A percentile compares a stretch with the other conserved stretches of the same genome.
These are phyloP conservation scores for Aspergillus candidus DNA, from an alignment of 2,329 filamentous ascomycete genomes.

Conservation along the genomic window DNA sequence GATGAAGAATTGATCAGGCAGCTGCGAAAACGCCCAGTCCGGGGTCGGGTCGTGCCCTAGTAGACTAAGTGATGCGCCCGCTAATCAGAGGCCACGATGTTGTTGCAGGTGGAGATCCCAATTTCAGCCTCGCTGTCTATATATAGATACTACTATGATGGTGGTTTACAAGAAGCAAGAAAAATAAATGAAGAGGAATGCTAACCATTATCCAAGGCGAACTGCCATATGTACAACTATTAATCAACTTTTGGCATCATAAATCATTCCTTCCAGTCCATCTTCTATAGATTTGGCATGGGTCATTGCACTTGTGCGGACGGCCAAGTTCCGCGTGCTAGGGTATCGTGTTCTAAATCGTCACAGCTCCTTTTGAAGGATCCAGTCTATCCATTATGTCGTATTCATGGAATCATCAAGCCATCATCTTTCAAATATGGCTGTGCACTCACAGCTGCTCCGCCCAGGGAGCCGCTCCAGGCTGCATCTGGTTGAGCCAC, in stretches of 20 bases:
- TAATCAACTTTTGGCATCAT: background rate
- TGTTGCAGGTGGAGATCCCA: too few relatives aligned
- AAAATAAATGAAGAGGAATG: too few relatives aligned
- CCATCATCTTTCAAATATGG: slow-evolving; percentile 5
- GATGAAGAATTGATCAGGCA: too few relatives aligned
- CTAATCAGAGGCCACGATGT: too few relatives aligned
- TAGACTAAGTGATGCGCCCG: too few relatives aligned
- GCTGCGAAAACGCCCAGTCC: too few relatives aligned
- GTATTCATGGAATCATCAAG: slow-evolving; percentile 17
- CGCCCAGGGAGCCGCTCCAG: slow-evolving; percentile 34
- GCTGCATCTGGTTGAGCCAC: slow-evolving; percentile 43
- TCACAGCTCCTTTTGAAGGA: slow-evolving; percentile 21
- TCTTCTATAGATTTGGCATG: slow-evolving; percentile 1
- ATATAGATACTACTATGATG: too few relatives aligned
- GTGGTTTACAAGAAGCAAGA: too few relatives aligned
- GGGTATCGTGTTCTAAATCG: slow-evolving; percentile 26
- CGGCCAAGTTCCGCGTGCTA: slow-evolving; percentile 6
- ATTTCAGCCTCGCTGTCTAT: too few relatives aligned
- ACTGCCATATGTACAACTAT: background rate
- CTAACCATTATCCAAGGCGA: too few relatives aligned
- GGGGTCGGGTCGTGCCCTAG: too few relatives aligned
- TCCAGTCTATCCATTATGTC: slow-evolving; percentile 26
- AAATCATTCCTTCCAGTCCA: slow-evolving; percentile 1
- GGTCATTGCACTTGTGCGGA: background rate
- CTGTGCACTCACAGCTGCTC: slow-evolving; percentile 29